Percentiles rank a stretch among this genome's conserved stretches.
Conservation (phyloP, 768 basidiomycete genomes). For the Rhizopogon vinicolor region DNA sequence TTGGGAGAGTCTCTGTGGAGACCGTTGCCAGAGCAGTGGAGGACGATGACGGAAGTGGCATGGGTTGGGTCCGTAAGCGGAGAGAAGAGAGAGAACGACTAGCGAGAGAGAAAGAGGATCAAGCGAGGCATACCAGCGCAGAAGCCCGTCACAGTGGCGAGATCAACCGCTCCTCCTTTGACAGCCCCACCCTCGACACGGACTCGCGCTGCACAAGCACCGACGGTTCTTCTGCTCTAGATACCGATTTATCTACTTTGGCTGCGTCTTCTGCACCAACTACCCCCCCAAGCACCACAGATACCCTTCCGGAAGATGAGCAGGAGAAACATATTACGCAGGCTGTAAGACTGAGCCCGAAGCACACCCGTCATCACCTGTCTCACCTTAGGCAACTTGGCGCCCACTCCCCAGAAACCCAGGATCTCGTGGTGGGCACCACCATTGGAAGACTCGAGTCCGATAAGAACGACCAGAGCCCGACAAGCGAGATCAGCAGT, state of each 20-base stretch:
- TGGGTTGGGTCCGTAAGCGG: constrained; percentile 75
- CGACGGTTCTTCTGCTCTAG: neutral
- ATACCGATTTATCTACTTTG: constrained; percentile 1
- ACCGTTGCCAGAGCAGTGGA: constrained; percentile 31
- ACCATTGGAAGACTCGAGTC: neutral
- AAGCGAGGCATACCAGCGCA: constrained; percentile 7
- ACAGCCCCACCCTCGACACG: constrained; percentile 16
- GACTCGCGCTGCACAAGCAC: neutral
- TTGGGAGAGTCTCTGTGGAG: constrained; percentile 27
- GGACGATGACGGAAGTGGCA: constrained; percentile 80
- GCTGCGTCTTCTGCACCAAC: neutral
- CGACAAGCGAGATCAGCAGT: neutral
- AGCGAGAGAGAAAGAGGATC: constrained; percentile 16
- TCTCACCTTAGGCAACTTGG: neutral
- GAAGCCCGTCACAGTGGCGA: constrained; percentile 21
- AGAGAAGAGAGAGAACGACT: constrained; percentile 53
- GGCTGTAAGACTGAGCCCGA: constrained; percentile 22
- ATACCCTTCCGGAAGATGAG: neutral
- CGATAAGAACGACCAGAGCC: neutral
- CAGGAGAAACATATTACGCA: constrained; percentile 13
- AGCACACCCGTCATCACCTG: neutral
- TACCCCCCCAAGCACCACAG: neutral
- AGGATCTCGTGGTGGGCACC: neutral
- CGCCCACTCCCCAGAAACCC: neutral
- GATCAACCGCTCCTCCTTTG: constrained; percentile 17